Percentiles rank a stretch among this genome's conserved stretches.
Conservation (phyloP, 345 rosid genomes). For the Euphorbia lathyris region DNA sequence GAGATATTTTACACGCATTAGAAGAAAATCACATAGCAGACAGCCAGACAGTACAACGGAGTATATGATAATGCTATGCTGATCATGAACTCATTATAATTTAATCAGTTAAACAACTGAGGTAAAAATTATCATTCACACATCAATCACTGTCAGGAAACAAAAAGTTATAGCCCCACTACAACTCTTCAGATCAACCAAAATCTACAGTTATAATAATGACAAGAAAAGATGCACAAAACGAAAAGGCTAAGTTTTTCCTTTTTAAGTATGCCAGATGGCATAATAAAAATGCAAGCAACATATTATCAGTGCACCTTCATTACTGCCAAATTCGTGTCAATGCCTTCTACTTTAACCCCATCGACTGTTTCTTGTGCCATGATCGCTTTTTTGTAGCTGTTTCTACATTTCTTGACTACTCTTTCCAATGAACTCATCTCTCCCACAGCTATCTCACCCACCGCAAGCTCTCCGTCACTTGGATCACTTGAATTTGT, state of each 20-base stretch:
- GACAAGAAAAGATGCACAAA: neutral
- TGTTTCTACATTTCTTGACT: constrained; percentile 71
- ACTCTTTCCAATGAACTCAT: constrained; percentile 72
- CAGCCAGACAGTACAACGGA: neutral
- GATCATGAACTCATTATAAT: neutral
- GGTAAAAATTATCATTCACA: neutral
- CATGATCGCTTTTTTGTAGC: constrained; percentile 64
- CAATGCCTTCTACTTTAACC: constrained; percentile 91
- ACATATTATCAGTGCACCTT: constrained; percentile 52
- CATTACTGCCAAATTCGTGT: constrained; percentile 95
- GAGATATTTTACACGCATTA: neutral
- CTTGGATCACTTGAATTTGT: constrained; percentile 47
- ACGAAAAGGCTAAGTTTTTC: neutral
- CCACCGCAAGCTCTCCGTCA: constrained; percentile 58
- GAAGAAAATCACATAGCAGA: neutral
- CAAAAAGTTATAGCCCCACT: neutral
- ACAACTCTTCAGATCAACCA: neutral
- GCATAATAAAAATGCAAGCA: constrained; percentile 9
- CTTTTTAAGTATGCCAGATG: neutral
- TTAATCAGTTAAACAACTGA: neutral
- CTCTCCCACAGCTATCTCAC: constrained; percentile 89
- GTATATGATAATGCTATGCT: neutral
- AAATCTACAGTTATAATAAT: neutral
- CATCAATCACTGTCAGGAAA: neutral
- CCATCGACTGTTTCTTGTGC: constrained; percentile 90